Evolutionary conservation across 345 rosid genomes (phyloP).

Genomic region (Eucalyptus victrix): DNA sequence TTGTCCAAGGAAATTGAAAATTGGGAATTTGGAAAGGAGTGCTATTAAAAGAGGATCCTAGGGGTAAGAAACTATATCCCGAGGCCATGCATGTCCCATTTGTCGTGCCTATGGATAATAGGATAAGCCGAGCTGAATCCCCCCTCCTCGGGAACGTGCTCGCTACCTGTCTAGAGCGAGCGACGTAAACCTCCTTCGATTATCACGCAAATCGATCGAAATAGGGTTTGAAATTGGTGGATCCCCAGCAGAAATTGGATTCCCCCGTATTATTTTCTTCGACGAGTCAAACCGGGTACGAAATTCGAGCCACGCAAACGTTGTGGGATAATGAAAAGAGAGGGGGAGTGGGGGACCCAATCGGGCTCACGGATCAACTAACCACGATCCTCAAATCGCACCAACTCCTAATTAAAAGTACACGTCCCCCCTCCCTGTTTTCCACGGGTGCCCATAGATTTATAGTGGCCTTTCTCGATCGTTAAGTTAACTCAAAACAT

Average conservation of each 20-base stretch:
- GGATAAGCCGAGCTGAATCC: background rate
- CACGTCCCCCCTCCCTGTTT: background rate
- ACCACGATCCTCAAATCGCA: constrained; percentile 4
- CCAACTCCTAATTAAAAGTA: background rate
- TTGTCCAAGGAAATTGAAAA: background rate
- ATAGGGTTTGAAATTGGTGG: background rate
- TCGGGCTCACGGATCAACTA: constrained; percentile 29
- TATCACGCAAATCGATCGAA: background rate
- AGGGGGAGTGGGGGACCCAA: constrained; percentile 1
- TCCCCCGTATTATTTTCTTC: background rate
- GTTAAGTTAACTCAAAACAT: background rate
- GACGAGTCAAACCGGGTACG: background rate
- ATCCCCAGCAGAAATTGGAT: constrained; percentile 1
- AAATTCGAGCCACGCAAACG: background rate
- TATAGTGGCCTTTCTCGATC: background rate
- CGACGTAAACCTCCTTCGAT: background rate
- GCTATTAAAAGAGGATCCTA: background rate
- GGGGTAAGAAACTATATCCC: background rate
- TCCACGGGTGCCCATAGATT: background rate
- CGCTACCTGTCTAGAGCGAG: background rate
- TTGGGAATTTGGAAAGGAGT: background rate
- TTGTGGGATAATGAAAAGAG: background rate
- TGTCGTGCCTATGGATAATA: background rate
- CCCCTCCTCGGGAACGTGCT: background rate
- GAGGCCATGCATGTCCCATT: background rate